Conservation (phyloP, 2,329 filamentous ascomycete species). For the Aspergillus udagawae region DNA sequence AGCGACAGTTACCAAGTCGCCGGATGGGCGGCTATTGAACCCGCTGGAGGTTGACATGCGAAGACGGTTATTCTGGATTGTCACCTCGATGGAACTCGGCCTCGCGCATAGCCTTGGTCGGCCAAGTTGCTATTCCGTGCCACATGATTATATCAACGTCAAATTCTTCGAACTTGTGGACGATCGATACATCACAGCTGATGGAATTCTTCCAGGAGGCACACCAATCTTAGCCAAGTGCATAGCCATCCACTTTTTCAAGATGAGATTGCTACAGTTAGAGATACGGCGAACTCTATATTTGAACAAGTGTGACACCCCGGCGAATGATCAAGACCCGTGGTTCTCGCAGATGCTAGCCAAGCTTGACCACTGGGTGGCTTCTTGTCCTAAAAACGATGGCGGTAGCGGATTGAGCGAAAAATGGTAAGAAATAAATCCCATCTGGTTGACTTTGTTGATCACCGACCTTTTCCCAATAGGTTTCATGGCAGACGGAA, state of each 20-base stretch:
- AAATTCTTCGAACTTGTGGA: slow-evolving; percentile 77
- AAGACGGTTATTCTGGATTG: slow-evolving; percentile 80
- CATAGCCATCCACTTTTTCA: slow-evolving; percentile 88
- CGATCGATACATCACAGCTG: slow-evolving; percentile 75
- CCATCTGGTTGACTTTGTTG: neutral
- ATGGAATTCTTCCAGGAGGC: slow-evolving; percentile 67
- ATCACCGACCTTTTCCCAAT: slow-evolving; percentile 6
- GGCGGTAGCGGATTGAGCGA: slow-evolving; percentile 69
- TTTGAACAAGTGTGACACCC: slow-evolving; percentile 73
- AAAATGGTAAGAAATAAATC: slow-evolving; percentile 60
- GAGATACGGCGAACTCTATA: slow-evolving; percentile 86
- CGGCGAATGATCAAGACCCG: slow-evolving; percentile 73
- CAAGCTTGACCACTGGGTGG: slow-evolving; percentile 76
- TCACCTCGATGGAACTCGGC: slow-evolving; percentile 83
- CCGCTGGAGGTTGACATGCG: slow-evolving; percentile 83
- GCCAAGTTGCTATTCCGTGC: slow-evolving; percentile 78
- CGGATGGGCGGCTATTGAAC: slow-evolving; percentile 58
- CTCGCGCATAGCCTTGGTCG: slow-evolving; percentile 84
- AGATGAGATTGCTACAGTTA: slow-evolving; percentile 80
- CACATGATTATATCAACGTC: slow-evolving; percentile 78
- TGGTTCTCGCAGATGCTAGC: slow-evolving; percentile 81
- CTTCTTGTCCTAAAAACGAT: slow-evolving; percentile 68
- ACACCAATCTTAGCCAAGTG: slow-evolving; percentile 77
- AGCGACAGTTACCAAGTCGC: slow-evolving; percentile 70
- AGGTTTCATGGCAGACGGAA: slow-evolving; percentile 69